phyloP scores from a whole-genome alignment of 2,329 filamentous ascomycete genomes.

The Fusarium globosum region DNA sequence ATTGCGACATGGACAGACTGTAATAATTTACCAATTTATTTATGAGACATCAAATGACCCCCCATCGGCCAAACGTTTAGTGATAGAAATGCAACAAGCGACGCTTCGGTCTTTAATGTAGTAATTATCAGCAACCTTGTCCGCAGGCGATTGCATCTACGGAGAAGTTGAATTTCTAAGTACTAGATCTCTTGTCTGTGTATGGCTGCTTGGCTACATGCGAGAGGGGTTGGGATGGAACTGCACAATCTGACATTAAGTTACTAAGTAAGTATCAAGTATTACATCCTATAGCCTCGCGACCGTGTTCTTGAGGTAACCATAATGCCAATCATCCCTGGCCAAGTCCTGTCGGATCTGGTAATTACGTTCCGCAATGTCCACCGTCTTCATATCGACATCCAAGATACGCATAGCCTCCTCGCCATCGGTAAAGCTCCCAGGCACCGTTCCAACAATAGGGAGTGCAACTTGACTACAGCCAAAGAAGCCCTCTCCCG shows the following conservation, averaged over 20 bases:
- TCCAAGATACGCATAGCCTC: slow-evolving; percentile 72
- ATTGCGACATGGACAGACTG: not conserved
- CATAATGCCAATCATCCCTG: slow-evolving; percentile 72
- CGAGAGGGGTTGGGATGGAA: not conserved
- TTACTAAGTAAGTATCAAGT: not conserved
- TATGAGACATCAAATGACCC: not conserved
- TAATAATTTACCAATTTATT: not conserved
- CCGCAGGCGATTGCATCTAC: not conserved
- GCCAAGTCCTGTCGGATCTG: slow-evolving; percentile 67
- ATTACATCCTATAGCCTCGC: slow-evolving; percentile 1
- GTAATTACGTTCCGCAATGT: slow-evolving; percentile 79
- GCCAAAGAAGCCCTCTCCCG: slow-evolving; percentile 34
- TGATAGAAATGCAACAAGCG: not conserved
- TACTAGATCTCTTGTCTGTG: too few species aligned
- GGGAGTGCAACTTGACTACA: slow-evolving; percentile 76
- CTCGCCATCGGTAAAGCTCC: slow-evolving; percentile 63
- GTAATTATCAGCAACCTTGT: not conserved
- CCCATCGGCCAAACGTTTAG: accelerated
- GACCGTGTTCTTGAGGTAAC: slow-evolving; percentile 21
- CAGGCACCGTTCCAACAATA: slow-evolving; percentile 69
- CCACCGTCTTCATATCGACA: slow-evolving; percentile 71
- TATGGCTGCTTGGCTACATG: not conserved
- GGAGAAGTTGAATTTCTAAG: too few species aligned
- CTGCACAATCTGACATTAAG: not conserved
- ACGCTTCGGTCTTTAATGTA: not conserved